Evolutionary conservation across 73 alveolate genomes (phyloP), one percentile per base, ranked within the genome.

Genomic region (Symbiodinium natans): DNA sequence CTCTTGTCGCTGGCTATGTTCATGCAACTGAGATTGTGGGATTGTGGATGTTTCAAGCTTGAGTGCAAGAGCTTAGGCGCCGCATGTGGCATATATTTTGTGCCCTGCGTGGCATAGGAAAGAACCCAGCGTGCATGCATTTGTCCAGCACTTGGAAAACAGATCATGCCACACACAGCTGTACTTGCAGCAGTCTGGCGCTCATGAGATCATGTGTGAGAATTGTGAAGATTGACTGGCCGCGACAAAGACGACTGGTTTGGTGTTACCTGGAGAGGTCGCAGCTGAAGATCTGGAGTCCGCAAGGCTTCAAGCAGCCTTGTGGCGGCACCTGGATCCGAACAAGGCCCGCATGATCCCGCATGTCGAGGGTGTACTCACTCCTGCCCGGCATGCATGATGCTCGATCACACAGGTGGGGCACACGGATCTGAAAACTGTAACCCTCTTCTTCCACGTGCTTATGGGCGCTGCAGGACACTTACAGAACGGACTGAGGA

Each of bases 261-360:
- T n/a, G n/a, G n/a, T n/a, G n/a, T n/a, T n/a, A n/a, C n/a, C 40
- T 9, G 0, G 41, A 2, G 33, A n/a, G 84, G 84, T 73, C 21
- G 40, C 84, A 3, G 84, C 43, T 29, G 97, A 90, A 17, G 29
- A 39, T 38, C 87, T 73, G 87, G 97, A 90, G 80, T 41, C 97
- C 7, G 39, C 86, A 33, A 84, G 92, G 68, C 74, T 90, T 6
- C 97, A 90, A 42, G 87, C 77, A 63, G 97, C 97, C 39, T 34
- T 90, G 56, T 90, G 97, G 97, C 87, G 97, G 36, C 97, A 90
- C 77, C 31, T 90, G 75, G 97, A 90, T 71, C 97, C 97, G 46
- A 71, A 71, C 88, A 90, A 90, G 97, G 97, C 46, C 31, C 15
- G 31, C 38, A 48, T 17, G 63, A 17, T 8, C 23, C 63, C 23